phyloP scores from a whole-genome alignment of 2,329 filamentous ascomycete species.

The Alternaria incomplexa region DNA sequence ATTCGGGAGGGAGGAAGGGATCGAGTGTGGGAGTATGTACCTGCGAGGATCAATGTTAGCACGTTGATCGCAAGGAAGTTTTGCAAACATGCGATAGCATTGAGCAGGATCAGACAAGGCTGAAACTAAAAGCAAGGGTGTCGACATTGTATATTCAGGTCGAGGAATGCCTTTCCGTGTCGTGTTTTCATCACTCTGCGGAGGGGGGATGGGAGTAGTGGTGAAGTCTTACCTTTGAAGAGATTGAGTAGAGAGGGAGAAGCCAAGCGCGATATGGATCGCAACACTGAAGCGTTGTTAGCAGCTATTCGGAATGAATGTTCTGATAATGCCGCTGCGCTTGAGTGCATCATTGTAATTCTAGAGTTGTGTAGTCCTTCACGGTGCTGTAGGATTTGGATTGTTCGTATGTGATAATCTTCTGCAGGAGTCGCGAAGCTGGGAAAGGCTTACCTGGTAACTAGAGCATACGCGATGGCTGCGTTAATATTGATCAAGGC shows the following conservation, averaged over 20 bases:
- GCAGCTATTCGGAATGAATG: conserved; percentile 6
- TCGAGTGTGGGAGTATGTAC: conserved; percentile 35
- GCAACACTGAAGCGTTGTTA: conserved; percentile 24
- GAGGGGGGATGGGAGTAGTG: conserved; percentile 14
- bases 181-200: conserved; percentile 65
- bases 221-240: conserved; percentile 51
- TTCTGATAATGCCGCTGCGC: conserved; percentile 7
- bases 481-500: conserved; percentile 18
- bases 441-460: conserved; percentile 21
- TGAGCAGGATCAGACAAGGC: conserved; percentile 67
- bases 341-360: conserved; percentile 61
- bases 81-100: conserved; percentile 13
- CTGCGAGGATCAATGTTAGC: conserved; percentile 40
- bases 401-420: conserved; percentile 58
- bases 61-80: conserved; percentile 15
- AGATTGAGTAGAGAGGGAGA: background rate
- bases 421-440: conserved; percentile 37
- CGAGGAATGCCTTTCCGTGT: conserved; percentile 74
- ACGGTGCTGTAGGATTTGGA: conserved; percentile 64
- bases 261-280: background rate
- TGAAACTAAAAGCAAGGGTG: conserved; percentile 69
- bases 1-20: conserved; percentile 15
- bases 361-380: conserved; percentile 61
- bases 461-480: conserved; percentile 9
- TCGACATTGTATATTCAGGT: conserved; percentile 69